Conservation (phyloP, 176 grass and related monocot species). For the Juncus effusus region DNA sequence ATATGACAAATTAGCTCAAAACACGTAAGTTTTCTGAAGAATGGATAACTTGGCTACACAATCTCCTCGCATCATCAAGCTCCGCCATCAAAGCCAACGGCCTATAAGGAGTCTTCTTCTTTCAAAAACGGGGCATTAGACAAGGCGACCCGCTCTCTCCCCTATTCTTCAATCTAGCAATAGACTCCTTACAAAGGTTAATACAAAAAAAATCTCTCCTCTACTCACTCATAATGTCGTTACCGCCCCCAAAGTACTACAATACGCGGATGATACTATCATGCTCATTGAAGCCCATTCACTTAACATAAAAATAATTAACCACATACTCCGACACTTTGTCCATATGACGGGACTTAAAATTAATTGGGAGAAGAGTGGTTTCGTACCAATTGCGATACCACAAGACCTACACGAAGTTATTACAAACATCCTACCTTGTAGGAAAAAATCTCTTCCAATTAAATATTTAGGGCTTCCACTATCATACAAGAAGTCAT, state of each 20-base stretch:
- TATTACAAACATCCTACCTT: too few species aligned
- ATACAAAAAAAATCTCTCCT: background rate
- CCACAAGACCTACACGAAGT: background rate
- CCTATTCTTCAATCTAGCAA: background rate
- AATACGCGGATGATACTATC: constrained; percentile 1
- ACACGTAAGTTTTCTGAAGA: background rate
- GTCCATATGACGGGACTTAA: background rate
- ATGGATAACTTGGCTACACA: background rate
- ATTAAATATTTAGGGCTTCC: too few species aligned
- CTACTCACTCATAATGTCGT: background rate
- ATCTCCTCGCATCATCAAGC: background rate
- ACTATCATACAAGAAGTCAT: too few species aligned
- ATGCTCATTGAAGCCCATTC: background rate
- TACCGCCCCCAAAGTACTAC: background rate
- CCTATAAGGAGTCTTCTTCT: background rate
- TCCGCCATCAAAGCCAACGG: background rate
- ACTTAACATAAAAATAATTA: background rate
- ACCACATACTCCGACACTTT: background rate
- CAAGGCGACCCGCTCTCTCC: background rate
- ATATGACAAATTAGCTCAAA: background rate
- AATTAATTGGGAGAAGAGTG: background rate
- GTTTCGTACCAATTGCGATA: background rate
- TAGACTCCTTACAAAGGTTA: background rate
- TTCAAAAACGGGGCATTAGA: background rate
- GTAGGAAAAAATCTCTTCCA: background rate